A percentile compares a stretch with the other conserved stretches of the same genome.
phyloP scores from a whole-genome alignment of 1,284 basidiomycete species.

The Hymenochaete sp. region DNA sequence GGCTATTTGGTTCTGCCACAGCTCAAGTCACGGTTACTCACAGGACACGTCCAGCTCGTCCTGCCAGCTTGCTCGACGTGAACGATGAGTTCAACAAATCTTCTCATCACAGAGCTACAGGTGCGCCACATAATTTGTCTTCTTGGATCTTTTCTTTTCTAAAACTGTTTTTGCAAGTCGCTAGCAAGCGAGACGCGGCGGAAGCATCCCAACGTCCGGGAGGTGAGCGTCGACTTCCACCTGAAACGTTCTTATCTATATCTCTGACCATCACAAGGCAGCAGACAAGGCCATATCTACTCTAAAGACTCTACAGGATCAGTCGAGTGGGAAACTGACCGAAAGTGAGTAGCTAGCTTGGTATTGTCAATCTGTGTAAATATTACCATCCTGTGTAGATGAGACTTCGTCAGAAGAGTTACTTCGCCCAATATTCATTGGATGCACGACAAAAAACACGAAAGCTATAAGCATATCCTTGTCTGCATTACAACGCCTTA shows the following conservation, averaged over 20 bases:
- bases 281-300: constrained; percentile 80
- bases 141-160: neutral
- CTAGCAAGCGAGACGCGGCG: constrained; percentile 73
- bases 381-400: constrained; percentile 36
- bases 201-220: constrained; percentile 76
- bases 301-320: constrained; percentile 65
- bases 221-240: constrained; percentile 38
- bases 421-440: constrained; percentile 86
- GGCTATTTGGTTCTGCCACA: too few species aligned
- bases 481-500: constrained; percentile 85
- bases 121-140: constrained; percentile 21
- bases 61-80: too few species aligned
- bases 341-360: constrained; percentile 40
- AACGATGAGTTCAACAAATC: constrained; percentile 37
- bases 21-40: too few species aligned
- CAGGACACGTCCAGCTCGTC: too few species aligned
- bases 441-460: constrained; percentile 85
- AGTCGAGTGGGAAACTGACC: constrained; percentile 52
- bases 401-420: constrained; percentile 73
- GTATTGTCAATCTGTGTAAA: constrained; percentile 2
- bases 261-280: constrained; percentile 37
- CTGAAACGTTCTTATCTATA: constrained; percentile 1
- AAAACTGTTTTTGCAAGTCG: constrained; percentile 34
- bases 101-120: constrained; percentile 42
- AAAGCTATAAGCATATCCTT: constrained; percentile 92